Percentiles rank a stretch among this genome's conserved stretches.
phyloP scores from a whole-genome alignment of 2,329 filamentous ascomycete genomes.

The Phialophora macrospora region DNA sequence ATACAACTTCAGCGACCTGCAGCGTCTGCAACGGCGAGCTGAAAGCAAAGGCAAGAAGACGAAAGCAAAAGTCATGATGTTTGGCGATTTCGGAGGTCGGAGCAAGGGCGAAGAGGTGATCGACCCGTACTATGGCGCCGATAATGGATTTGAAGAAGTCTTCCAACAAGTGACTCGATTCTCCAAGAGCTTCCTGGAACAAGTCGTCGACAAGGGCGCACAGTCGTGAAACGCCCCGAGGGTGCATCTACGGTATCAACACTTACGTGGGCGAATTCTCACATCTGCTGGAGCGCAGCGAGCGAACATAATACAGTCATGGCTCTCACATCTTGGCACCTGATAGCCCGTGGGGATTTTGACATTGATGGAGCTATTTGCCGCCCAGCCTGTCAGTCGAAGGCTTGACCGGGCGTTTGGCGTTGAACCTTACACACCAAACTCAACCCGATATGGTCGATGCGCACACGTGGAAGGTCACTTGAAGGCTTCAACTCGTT shows the following conservation, averaged over 20 bases:
- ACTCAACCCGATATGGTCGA: not conserved
- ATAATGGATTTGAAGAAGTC: constrained; percentile 78
- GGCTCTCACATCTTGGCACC: not conserved
- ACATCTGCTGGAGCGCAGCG: not conserved
- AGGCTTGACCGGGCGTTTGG: not conserved
- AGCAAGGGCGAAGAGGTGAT: constrained; percentile 69
- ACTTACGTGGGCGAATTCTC: not conserved
- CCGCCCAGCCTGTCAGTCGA: not conserved
- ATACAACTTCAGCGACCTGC: constrained; percentile 71
- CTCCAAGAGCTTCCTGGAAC: constrained; percentile 73
- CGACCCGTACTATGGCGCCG: constrained; percentile 92
- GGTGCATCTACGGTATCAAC: not conserved
- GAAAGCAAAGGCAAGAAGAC: constrained; percentile 46
- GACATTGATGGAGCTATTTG: not conserved
- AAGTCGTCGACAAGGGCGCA: constrained; percentile 52
- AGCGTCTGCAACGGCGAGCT: constrained; percentile 47
- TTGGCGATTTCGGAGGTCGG: constrained; percentile 76
- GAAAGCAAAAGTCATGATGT: constrained; percentile 70
- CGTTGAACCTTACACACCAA: not conserved
- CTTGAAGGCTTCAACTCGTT: not conserved
- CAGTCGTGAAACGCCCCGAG: not conserved
- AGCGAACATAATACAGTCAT: not conserved
- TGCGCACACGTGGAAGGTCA: not conserved
- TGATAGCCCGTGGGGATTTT: not conserved
- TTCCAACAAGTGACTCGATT: constrained; percentile 83